Conservation (phyloP, 179 eudicot species). For the Actinidia polygama region DNA sequence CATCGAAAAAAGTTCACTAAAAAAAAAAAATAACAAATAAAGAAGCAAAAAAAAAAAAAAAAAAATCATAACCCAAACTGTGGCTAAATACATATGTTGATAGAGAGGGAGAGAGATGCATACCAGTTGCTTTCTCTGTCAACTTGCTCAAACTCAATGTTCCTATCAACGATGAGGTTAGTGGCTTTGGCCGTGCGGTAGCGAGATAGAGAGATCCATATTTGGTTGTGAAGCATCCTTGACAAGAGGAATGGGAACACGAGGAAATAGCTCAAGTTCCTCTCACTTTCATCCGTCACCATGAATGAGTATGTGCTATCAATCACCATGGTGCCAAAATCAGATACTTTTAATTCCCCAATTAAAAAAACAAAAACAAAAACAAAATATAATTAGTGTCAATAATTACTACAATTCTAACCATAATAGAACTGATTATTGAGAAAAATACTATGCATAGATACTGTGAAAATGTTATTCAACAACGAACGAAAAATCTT, state of each 20-base stretch:
- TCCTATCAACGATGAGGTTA: constrained; percentile 49
- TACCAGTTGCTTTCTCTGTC: constrained; percentile 60
- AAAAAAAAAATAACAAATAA: too few relatives aligned
- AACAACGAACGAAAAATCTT: too few relatives aligned
- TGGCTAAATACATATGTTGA: too few relatives aligned
- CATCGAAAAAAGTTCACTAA: background rate
- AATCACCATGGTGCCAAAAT: constrained; percentile 18
- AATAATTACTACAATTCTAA: too few relatives aligned
- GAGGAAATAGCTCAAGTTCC: background rate
- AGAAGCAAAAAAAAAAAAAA: too few relatives aligned
- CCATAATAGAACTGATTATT: too few relatives aligned
- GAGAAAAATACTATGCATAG: too few relatives aligned
- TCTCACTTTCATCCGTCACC: background rate
- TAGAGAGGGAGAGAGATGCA: background rate
- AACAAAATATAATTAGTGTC: too few relatives aligned
- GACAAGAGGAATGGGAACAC: background rate
- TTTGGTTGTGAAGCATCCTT: constrained; percentile 41
- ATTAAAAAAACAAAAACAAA: background rate
- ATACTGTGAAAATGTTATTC: too few relatives aligned
- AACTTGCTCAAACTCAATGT: constrained; percentile 67
- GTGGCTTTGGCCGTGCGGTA: constrained; percentile 58
- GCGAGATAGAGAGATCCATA: constrained; percentile 62
- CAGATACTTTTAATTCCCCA: background rate
- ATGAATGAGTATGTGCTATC: background rate
- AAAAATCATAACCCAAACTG: too few relatives aligned